Percentiles rank a stretch among this genome's conserved stretches.
phyloP scores from a whole-genome alignment of 2,329 filamentous ascomycete genomes.

The Penicillium sp. region DNA sequence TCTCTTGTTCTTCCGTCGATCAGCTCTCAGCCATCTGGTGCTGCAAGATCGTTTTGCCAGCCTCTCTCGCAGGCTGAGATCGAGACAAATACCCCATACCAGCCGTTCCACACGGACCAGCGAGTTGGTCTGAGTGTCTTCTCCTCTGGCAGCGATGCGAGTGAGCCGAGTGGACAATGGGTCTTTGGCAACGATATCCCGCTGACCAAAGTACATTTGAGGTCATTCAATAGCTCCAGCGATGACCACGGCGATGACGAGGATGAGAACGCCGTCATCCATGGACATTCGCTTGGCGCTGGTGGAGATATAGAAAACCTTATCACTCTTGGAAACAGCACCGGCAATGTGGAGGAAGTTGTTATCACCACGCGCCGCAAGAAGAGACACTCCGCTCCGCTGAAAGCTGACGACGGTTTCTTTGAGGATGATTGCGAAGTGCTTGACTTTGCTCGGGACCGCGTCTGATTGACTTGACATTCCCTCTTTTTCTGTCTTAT shows the following conservation, averaged over 20 bases:
- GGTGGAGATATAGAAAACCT: slow-evolving; percentile 48
- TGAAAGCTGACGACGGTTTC: slow-evolving; percentile 63
- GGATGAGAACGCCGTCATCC: slow-evolving; percentile 20
- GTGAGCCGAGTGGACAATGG: slow-evolving; percentile 45
- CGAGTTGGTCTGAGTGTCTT: slow-evolving; percentile 77
- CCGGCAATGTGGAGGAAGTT: slow-evolving; percentile 68
- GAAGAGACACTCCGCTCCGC: slow-evolving; percentile 43
- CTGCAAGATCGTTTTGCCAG: slow-evolving; percentile 43
- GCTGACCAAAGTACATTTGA: slow-evolving; percentile 46
- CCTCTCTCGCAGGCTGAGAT: slow-evolving; percentile 79
- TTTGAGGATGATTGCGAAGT: slow-evolving; percentile 94
- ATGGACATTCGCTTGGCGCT: slow-evolving; percentile 27
- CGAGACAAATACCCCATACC: slow-evolving; percentile 91
- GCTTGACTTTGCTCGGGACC: slow-evolving; percentile 72
- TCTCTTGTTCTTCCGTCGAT: slow-evolving; percentile 42
- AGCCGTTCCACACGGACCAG: slow-evolving; percentile 90
- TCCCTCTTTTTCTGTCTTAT: neutral
- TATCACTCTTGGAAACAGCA: slow-evolving; percentile 51
- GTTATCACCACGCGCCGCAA: slow-evolving; percentile 77
- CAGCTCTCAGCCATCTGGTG: slow-evolving; percentile 42
- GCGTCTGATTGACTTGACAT: slow-evolving; percentile 39
- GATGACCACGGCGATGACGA: slow-evolving; percentile 38
- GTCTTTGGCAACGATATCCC: slow-evolving; percentile 53
- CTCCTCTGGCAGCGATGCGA: slow-evolving; percentile 35
- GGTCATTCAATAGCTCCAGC: slow-evolving; percentile 41